Conservation (phyloP, 2,329 filamentous ascomycete species). For the Madurella mycetomatis region DNA sequence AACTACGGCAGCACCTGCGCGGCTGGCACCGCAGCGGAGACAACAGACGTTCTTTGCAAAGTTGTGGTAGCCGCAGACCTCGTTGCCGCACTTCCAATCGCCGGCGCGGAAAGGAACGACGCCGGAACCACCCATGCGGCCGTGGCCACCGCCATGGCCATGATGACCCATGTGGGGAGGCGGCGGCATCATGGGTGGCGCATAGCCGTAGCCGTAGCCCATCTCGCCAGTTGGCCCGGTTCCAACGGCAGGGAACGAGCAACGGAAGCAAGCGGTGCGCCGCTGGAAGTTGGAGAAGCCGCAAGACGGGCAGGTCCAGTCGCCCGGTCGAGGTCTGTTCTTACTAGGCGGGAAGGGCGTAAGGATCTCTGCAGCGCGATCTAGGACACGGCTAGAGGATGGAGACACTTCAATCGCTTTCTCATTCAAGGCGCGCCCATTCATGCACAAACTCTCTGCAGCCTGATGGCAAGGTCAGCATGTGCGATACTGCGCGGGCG, state of each 20-base stretch:
- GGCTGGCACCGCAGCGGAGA: slow-evolving; percentile 89
- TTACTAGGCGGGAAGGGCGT: slow-evolving; percentile 98
- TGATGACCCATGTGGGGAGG: slow-evolving; percentile 65
- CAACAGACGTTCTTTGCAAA: slow-evolving; percentile 99
- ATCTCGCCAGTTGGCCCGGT: slow-evolving; percentile 66
- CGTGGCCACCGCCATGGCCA: slow-evolving; percentile 43
- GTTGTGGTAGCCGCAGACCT: slow-evolving; percentile 97
- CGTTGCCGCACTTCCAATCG: slow-evolving; percentile 98
- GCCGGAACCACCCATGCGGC: slow-evolving; percentile 75
- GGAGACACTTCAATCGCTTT: slow-evolving; percentile 99
- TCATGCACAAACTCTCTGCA: slow-evolving; percentile 98
- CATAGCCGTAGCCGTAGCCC: slow-evolving; percentile 61
- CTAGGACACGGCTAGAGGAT: slow-evolving; percentile 92
- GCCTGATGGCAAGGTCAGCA: slow-evolving; percentile 53
- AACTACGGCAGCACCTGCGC: slow-evolving; percentile 88
- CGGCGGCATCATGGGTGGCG: slow-evolving; percentile 74
- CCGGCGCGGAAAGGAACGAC: slow-evolving; percentile 96
- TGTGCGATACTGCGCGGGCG: not conserved
- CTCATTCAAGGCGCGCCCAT: slow-evolving; percentile 93
- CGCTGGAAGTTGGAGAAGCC: slow-evolving; percentile 99
- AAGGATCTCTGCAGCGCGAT: slow-evolving; percentile 90
- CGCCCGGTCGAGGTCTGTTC: slow-evolving; percentile 92
- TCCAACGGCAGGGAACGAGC: slow-evolving; percentile 94
- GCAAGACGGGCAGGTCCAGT: slow-evolving; percentile 98
- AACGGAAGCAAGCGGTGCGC: slow-evolving; percentile 96